Base-by-base conservation (phyloP, 1,284 basidiomycete genomes). In the Tetrapyrgos nigripes region DNA sequence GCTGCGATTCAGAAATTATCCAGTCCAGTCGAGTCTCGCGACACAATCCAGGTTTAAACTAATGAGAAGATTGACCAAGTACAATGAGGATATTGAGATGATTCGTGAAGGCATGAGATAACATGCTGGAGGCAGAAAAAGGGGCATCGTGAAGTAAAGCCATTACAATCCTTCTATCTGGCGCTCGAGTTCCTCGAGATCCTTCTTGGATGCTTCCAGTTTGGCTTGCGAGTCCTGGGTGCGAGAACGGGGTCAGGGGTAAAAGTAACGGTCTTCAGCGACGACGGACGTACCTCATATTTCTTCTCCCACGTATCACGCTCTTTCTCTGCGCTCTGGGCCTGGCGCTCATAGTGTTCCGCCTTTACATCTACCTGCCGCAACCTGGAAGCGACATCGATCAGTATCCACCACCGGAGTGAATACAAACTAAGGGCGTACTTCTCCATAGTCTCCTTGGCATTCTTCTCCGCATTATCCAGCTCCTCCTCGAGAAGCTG, bases 341-440 rank as follows among this genome's bases (percentile, higher is more conserved):
- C 88, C 72, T 97, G 94, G 56, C 96, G 88, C 79, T 98, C 97
- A 76, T 96, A 97, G 82, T 98, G 95, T 77, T 99, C 97, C 23
- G 97, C 96, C 83, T 98, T 98, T 78, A 99, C 92, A 74, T 99
- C 97, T 58, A 97, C 94, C 75, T 98, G 95, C 66, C 97, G 87
- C 68, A 99, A 84, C 77, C 96, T 98, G 70, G 59, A 26, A 60
- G 29, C 50, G n/a, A 45, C 31, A 57, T 60, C 59, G 62, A 60
- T 46, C 60, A 58, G 44, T 57, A 57, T 1, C n/a, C 31, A 66
- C 65, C 53, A 50, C 28, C 60, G 27, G 19, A 62, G 59, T 43
- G 40, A 58, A 29, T 54, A 19, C 37, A 28, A 51, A 23, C 23
- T 31, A 27, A 51, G 54, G 31, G 84, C 93, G 70, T 72, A 97